phyloP scores from a whole-genome alignment of 352 stramenopile species.

The Nothophytophthora sp. region DNA sequence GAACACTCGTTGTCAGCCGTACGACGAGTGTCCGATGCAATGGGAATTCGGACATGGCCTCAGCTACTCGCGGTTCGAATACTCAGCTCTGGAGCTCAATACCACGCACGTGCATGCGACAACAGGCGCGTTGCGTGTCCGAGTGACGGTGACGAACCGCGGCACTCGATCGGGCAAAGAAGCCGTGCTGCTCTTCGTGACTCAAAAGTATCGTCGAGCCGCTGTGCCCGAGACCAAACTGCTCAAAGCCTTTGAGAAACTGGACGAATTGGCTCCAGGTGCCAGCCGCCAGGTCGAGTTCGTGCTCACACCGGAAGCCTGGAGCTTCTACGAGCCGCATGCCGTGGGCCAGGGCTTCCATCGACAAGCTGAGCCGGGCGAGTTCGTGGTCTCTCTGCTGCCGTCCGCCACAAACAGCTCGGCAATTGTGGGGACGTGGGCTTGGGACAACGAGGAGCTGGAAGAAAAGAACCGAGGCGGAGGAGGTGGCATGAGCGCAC shows the following conservation, averaged over 20 bases:
- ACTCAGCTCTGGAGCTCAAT: slow-evolving; percentile 54
- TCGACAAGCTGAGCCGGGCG: slow-evolving; percentile 33
- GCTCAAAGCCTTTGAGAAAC: slow-evolving; percentile 77
- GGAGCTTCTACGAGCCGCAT: slow-evolving; percentile 55
- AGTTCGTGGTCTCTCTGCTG: slow-evolving; percentile 53
- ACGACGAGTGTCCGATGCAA: slow-evolving; percentile 51
- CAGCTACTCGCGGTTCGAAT: slow-evolving; percentile 68
- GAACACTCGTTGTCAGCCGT: slow-evolving; percentile 58
- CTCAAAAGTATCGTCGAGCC: slow-evolving; percentile 48
- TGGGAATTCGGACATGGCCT: slow-evolving; percentile 72
- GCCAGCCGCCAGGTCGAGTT: slow-evolving; percentile 43
- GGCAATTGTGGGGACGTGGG: not conserved
- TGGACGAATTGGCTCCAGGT: slow-evolving; percentile 33
- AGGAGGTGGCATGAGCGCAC: not conserved
- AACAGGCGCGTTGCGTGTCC: slow-evolving; percentile 33
- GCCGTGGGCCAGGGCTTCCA: slow-evolving; percentile 45
- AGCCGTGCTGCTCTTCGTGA: slow-evolving; percentile 72
- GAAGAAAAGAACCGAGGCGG: slow-evolving; percentile 10
- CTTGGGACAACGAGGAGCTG: not conserved
- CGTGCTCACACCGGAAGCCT: slow-evolving; percentile 39
- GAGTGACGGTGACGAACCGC: slow-evolving; percentile 67
- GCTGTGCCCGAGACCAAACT: slow-evolving; percentile 72
- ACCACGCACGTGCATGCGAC: slow-evolving; percentile 30
- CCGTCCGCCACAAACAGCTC: slow-evolving; percentile 22
- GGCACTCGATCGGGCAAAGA: slow-evolving; percentile 52